Base-by-base conservation (phyloP, 1,284 basidiomycete genomes). In the Tylopilus sp. region DNA sequence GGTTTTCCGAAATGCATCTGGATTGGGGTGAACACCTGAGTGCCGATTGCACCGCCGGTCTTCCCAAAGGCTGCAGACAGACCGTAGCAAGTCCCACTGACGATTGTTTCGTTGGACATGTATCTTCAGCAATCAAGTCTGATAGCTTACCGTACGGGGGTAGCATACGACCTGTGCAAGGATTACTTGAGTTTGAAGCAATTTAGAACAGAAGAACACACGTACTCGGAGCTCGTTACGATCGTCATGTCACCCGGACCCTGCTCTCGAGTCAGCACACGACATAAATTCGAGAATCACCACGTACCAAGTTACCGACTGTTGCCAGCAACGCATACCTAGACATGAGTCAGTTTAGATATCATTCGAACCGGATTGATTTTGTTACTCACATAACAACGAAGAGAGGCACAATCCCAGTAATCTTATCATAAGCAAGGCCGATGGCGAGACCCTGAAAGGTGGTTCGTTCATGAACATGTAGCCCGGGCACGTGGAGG, bases 211-310 rank as follows among this genome's bases (percentile, higher is more conserved):
- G 64, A 64, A 36, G 63, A 41, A 16, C 19, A 15, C 58, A 83
- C 87, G 79, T 71, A 90, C 87, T 90, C 89, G 32, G 87, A 86
- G 67, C 84, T 91, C 73, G 89, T 87, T 9, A 92, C 83, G 62
- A 90, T 91, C 18, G 91, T 81, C 87, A 92, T 90, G 69, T 92
- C 87, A 22, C 92, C 92, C 0, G 92, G 92, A 22, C 92, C 91
- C 87, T 89, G 70, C 24, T 38, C 36, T 53, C 33, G 12, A 16
- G 58, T 77, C 24, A 69, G 58, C n/a, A 61, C 49, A 52, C 19
- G 26, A n/a, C 4, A 36, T 8, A 36, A 22, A 38, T 36, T 29
- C 29, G 29, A 29, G 10, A 39, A 60, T 38, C 39, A 6, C 12
- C 41, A 70, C 77, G 57, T 73, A 87, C 89, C 74, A 91, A 62